phyloP scores from a whole-genome alignment of 371 early-diverging fungal species.

The Paraphysoderma sedebokerense region DNA sequence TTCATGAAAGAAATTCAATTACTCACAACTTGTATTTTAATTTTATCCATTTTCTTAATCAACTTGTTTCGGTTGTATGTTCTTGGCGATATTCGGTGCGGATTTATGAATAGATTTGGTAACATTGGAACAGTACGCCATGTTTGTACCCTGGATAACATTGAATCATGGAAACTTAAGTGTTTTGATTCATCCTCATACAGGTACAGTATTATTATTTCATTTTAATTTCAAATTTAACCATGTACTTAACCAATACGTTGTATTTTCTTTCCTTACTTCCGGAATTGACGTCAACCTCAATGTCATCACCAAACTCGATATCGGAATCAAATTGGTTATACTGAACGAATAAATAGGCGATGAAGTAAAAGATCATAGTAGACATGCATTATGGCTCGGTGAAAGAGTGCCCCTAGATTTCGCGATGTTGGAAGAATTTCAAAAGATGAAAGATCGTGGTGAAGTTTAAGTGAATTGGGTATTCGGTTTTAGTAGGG shows the following conservation, averaged over 20 bases:
- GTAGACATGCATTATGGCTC: slow-evolving; percentile 4
- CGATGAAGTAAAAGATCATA: slow-evolving; percentile 2
- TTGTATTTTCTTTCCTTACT: no score
- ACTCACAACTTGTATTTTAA: background rate
- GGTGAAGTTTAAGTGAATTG: no score
- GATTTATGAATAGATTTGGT: background rate
- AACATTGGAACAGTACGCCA: slow-evolving; percentile 2
- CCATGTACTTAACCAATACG: no score
- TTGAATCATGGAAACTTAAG: slow-evolving; percentile 1
- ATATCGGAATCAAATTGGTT: background rate
- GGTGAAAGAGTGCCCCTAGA: slow-evolving; percentile 6
- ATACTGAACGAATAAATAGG: background rate
- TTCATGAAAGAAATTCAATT: background rate
- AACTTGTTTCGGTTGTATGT: no score
- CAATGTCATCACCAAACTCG: background rate
- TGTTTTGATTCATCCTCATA: slow-evolving; percentile 7
- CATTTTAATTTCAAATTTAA: no score
- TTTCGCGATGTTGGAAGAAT: background rate
- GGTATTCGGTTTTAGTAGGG: no score
- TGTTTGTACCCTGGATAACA: slow-evolving; percentile 5
- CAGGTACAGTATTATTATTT: background rate
- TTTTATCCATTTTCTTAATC: no score
- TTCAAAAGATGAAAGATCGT: background rate
- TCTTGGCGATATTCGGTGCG: no score
- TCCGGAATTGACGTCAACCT: no score